phyloP scores from a whole-genome alignment of 176 grass and related monocot genomes.

The Dendrocalamus sinicus region DNA sequence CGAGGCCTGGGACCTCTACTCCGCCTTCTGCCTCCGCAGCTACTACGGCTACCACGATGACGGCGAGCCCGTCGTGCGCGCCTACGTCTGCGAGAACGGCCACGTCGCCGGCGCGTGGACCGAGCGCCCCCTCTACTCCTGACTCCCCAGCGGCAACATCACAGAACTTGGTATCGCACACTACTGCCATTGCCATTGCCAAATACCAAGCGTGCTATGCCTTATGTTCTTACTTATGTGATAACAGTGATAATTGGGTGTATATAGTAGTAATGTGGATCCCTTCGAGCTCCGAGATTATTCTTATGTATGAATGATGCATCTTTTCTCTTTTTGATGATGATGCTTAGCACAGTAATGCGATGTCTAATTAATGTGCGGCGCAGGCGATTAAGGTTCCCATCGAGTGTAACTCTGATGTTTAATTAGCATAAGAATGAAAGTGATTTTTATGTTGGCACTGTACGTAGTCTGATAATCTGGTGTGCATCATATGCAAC shows the following conservation, averaged over 20 bases:
- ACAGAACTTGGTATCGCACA: background rate
- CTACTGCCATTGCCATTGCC: background rate
- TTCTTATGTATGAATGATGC: background rate
- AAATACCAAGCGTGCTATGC: background rate
- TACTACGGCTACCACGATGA: slow-evolving; percentile 96
- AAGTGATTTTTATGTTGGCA: slow-evolving; percentile 11
- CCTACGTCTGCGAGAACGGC: slow-evolving; percentile 91
- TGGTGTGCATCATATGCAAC: background rate
- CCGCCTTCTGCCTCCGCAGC: slow-evolving; percentile 87
- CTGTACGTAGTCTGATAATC: too few relatives aligned
- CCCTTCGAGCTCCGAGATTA: background rate
- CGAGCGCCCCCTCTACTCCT: slow-evolving; percentile 80
- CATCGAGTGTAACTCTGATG: slow-evolving; percentile 9
- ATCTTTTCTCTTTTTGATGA: background rate
- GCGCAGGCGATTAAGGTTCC: background rate
- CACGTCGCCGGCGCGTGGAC: slow-evolving; percentile 97
- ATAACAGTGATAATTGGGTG: background rate
- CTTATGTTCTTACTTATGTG: background rate
- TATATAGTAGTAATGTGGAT: background rate
- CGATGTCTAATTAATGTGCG: background rate
- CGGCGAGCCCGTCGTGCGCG: slow-evolving; percentile 89
- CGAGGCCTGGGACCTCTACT: slow-evolving; percentile 86
- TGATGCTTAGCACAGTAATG: background rate
- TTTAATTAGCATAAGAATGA: background rate
- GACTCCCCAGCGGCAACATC: background rate